Evolutionary conservation across 75 land plant genomes (phyloP).

Genomic region (Pinus tabuliformis): DNA sequence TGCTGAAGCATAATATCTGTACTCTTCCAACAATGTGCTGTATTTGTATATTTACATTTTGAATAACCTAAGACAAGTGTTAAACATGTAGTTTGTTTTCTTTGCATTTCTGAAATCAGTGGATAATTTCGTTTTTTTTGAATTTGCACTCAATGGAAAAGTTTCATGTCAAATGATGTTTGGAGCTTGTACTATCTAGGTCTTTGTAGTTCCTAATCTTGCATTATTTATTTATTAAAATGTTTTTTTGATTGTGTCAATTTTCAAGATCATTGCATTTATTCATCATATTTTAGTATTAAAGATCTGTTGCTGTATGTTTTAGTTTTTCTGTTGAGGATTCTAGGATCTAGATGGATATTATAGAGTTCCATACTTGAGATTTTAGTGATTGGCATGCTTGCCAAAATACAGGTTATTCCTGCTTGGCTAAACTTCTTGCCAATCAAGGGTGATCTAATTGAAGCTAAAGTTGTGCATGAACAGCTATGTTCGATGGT

Average conservation of each 20-base stretch:
- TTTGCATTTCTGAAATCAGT: background rate
- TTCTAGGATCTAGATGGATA: background rate
- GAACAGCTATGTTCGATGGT: conserved; percentile 48
- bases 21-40: too few relatives aligned
- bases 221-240: background rate
- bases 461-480: conserved; percentile 49
- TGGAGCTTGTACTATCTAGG: too few relatives aligned
- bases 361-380: too few relatives aligned
- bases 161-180: too few relatives aligned
- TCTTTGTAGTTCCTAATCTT: too few relatives aligned
- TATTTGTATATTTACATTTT: background rate
- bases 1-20: too few relatives aligned
- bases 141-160: too few relatives aligned
- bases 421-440: conserved; percentile 46
- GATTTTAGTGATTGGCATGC: background rate
- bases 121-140: too few relatives aligned
- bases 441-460: conserved; percentile 35
- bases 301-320: background rate
- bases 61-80: background rate
- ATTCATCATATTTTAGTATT: background rate
- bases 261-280: background rate
- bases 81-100: background rate
- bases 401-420: conserved; percentile 23
- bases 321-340: background rate
- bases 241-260: background rate